A percentile compares a stretch with the other conserved stretches of the same genome.
phyloP scores from a whole-genome alignment of 2,329 filamentous ascomycete genomes.

The Dactylonectria macrodidyma region DNA sequence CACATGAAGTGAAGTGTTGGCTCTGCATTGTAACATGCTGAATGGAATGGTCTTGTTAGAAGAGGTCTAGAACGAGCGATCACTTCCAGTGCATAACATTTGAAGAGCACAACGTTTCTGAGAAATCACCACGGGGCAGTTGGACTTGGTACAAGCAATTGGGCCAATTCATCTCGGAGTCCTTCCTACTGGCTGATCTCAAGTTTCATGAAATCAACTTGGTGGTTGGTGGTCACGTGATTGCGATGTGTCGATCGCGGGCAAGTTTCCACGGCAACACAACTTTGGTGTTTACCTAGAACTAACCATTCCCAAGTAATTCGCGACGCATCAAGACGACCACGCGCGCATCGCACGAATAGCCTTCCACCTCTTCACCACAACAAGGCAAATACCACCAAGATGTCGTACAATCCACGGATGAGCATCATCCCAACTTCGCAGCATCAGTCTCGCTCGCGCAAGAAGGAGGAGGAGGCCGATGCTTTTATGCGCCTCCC shows the following conservation, averaged over 20 bases:
- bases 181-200: slow-evolving; percentile 4
- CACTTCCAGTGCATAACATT: slow-evolving; percentile 5
- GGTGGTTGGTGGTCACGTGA: slow-evolving; percentile 34
- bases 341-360: slow-evolving; percentile 18
- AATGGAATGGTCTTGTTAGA: slow-evolving; percentile 2
- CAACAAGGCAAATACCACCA: slow-evolving; percentile 33
- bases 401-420: slow-evolving; percentile 72
- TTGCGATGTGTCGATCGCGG: not conserved
- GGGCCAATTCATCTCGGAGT: slow-evolving; percentile 6
- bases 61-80: not conserved
- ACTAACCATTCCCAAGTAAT: slow-evolving; percentile 25
- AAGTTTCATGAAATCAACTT: not conserved
- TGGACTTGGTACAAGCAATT: not conserved
- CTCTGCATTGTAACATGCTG: slow-evolving; percentile 20
- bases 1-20: slow-evolving; percentile 25
- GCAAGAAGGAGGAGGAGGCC: slow-evolving; percentile 72
- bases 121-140: not conserved
- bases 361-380: not conserved
- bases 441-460: slow-evolving; percentile 66
- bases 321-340: slow-evolving; percentile 29
- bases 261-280: slow-evolving; percentile 48
- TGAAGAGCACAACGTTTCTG: not conserved
- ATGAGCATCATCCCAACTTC: slow-evolving; percentile 72
- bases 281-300: slow-evolving; percentile 38
- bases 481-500: slow-evolving; percentile 73